Conservation (phyloP, 108 stramenopile species). For the Fragilariopsis cylindrus region DNA sequence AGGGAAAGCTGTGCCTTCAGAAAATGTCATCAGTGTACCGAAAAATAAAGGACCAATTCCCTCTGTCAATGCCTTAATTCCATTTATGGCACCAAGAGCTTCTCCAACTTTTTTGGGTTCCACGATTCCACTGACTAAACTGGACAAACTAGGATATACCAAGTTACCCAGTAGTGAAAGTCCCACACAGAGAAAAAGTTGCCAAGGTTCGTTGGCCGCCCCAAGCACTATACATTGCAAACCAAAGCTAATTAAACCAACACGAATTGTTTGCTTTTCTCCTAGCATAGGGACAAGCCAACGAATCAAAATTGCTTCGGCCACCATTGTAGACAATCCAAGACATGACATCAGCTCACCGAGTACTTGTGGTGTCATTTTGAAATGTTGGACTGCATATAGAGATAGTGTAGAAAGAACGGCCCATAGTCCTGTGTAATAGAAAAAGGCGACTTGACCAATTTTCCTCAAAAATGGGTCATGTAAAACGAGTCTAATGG, state of each 20-base stretch:
- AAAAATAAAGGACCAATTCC: conserved; percentile 85
- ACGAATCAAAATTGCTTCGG: conserved; percentile 92
- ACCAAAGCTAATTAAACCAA: conserved; percentile 90
- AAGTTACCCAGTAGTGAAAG: conserved; percentile 87
- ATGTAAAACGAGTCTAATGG: conserved; percentile 47
- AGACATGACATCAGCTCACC: conserved; percentile 92
- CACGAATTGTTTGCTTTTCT: conserved; percentile 69
- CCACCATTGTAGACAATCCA: conserved; percentile 92
- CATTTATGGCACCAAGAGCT: conserved; percentile 94
- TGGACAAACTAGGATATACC: conserved; percentile 90
- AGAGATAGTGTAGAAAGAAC: conserved; percentile 86
- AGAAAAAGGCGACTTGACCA: conserved; percentile 86
- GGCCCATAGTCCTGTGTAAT: conserved; percentile 94
- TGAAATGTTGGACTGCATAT: conserved; percentile 85
- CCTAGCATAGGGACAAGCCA: conserved; percentile 81
- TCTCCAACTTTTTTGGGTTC: conserved; percentile 83
- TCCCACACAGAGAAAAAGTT: conserved; percentile 84
- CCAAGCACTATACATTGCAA: conserved; percentile 90
- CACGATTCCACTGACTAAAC: conserved; percentile 86
- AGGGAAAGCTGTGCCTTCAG: conserved; percentile 65
- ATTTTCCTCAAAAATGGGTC: conserved; percentile 84
- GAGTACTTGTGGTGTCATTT: conserved; percentile 73
- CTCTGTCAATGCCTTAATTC: conserved; percentile 94
- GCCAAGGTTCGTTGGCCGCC: conserved; percentile 69
- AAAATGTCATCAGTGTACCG: conserved; percentile 76